Evolutionary conservation across 2,329 filamentous ascomycete genomes (phyloP).

Genomic region (Chrysoporthe puriensis): DNA sequence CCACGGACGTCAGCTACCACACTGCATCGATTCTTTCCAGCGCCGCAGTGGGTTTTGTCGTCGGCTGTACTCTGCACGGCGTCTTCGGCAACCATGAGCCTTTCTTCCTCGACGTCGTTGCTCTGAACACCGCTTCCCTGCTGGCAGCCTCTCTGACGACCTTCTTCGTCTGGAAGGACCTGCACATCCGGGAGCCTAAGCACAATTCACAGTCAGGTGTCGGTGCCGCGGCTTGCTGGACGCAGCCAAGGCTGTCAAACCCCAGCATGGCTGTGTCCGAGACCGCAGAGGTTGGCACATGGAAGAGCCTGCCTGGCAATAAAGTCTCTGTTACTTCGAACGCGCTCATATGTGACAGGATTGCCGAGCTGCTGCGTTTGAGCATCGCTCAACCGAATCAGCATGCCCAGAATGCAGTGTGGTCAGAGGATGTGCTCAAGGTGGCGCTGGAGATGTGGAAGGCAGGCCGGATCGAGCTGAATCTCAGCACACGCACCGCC

Average conservation of each 20-base stretch:
- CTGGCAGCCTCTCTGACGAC: slow-evolving; percentile 38
- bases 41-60: slow-evolving; percentile 38
- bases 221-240: slow-evolving; percentile 16
- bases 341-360: slow-evolving; percentile 29
- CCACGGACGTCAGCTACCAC: slow-evolving; percentile 40
- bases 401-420: slow-evolving; percentile 27
- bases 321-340: slow-evolving; percentile 28
- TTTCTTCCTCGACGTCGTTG: slow-evolving; percentile 40
- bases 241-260: slow-evolving; percentile 25
- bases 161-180: slow-evolving; percentile 38
- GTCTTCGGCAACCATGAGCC: slow-evolving; percentile 35
- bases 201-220: slow-evolving; percentile 2
- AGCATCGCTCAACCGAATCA: slow-evolving; percentile 31
- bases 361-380: slow-evolving; percentile 33
- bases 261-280: slow-evolving; percentile 28
- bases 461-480: slow-evolving; percentile 32
- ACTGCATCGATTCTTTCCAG: slow-evolving; percentile 40
- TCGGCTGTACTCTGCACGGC: slow-evolving; percentile 39
- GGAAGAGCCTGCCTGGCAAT: slow-evolving; percentile 26
- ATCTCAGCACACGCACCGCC: slow-evolving; percentile 33
- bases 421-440: slow-evolving; percentile 33
- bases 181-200: slow-evolving; percentile 24
- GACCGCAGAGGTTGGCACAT: slow-evolving; percentile 27
- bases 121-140: slow-evolving; percentile 39
- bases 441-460: slow-evolving; percentile 34